Base-by-base conservation (phyloP, 208 protist genomes). In the Kentomonas sorsogonicus region DNA sequence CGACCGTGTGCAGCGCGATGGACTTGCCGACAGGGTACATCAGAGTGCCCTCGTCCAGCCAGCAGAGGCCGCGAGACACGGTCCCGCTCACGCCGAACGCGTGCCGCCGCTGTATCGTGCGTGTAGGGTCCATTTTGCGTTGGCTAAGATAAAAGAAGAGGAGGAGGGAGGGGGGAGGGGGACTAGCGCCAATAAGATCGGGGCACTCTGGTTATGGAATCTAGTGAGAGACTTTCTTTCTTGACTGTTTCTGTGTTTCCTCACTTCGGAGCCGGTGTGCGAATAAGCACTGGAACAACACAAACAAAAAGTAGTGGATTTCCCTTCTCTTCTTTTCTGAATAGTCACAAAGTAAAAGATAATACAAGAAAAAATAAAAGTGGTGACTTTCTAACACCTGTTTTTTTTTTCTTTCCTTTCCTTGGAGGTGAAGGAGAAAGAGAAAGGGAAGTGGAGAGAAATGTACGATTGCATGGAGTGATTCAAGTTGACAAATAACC, bases 21-120 rank as follows among this genome's bases (percentile, higher is more conserved):
- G 72, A 77, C 44, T 86, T 86, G 45, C 91, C 91, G 13, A 89
- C 81, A 0, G 91, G 91, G 68, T 96, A 96, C 22, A 93, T 63
- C 10, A 96, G 75, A 18, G 83, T 90, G 41, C 82, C 71, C 30
- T 96, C 87, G 61, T 94, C 86, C 20, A 94, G 63, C 80, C 81
- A 96, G 46, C 77, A 66, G 5, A 94, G 34, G 47, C 75, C 86
- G 58, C 72, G 71, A 27, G 78, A 63, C 13, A 86, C 77, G 45
- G 89, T 81, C 22, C 74, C 50, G 51, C 75, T 69, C 7, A 89
- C 60, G 26, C 90, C 90, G 56, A 93, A 93, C 5, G 79, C 86
- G 57, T 94, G 87, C 15, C 87, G 80, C 74, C 87, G 89, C 13
- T 11, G 25, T 3, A 23, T 36, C 47, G 1, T 25, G 47, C 4